Base-by-base conservation (phyloP, 2,329 filamentous ascomycete species). In the Nothopassalora personata region DNA sequence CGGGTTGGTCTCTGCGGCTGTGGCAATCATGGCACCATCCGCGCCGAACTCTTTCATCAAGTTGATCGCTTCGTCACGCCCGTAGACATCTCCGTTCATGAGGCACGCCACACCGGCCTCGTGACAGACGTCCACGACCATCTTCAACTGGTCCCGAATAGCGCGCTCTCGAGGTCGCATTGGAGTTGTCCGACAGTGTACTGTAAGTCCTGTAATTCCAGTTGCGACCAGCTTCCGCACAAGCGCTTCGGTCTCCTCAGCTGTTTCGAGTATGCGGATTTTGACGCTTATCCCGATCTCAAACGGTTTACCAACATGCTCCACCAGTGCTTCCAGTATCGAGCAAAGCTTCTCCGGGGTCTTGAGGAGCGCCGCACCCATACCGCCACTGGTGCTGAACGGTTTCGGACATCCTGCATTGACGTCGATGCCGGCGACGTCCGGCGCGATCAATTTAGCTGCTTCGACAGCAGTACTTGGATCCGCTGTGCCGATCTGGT, bases 351-450 rank as follows among this genome's bases (percentile, higher is more conserved):
- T 86, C 64, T 97, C 92, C 0, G 94, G 93, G 0, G 88, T 93
- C 66, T 84, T 85, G 15, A 99, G 82, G 19, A 99, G 82, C 1
- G 92, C 93, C 0, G 94, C 94, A 52, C 94, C 94, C 94, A 99
- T 99, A 52, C 94, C 94, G 60, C 91, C 91, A 63, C 83, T 84
- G 1, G 93, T 96, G 70, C 90, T 96, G 75, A 99, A 99, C 0
- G 93, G 90, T 75, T 99, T 99, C 0, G 94, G 94, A 72, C 94
- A 99, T n/a, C 94, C 94, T 0, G 94, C 91, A 73, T 99, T 99
- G 62, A 99, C 88, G 73, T 97, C 94, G 67, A 99, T 97, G 60
- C 94, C 94, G 0, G 87, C 86, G 3, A 99, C 94, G 74, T 97
- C 91, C 11, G 79, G 83, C 0, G 92, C 94, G 19, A 99, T 88